Evolutionary conservation across 192 early-diverging fungal genomes (phyloP).

Genomic region (Allomyces javanicus): DNA sequence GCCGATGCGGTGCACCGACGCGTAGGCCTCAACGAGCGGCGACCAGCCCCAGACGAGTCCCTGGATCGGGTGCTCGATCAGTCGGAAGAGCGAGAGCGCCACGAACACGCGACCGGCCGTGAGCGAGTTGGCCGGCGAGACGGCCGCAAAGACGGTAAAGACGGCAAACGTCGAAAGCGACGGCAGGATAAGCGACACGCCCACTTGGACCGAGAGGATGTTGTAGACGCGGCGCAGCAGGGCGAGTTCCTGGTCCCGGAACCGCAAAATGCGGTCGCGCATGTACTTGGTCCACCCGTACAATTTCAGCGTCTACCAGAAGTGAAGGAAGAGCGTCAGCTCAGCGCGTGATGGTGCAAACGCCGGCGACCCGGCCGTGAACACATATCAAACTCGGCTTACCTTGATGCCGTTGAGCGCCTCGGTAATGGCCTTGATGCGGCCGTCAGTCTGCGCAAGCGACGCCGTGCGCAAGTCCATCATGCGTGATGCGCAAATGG

Average conservation of each 20-base stretch:
- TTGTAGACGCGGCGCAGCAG: no score
- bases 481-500: background rate
- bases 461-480: background rate
- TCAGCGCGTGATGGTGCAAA: no score
- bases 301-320: no score
- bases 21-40: conserved; percentile 15
- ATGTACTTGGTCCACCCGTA: no score
- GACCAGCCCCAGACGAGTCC: conserved; percentile 12
- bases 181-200: background rate
- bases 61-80: conserved; percentile 20
- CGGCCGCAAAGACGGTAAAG: background rate
- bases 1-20: conserved; percentile 15
- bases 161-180: background rate
- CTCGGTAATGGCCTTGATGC: background rate
- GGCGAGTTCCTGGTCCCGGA: no score
- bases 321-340: no score
- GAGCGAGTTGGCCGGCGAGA: conserved; percentile 4
- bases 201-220: no score
- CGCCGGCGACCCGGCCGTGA: no score
- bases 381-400: no score
- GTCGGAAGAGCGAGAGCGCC: conserved; percentile 21
- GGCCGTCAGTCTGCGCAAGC: background rate
- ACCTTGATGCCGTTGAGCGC: background rate
- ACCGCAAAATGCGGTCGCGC: no score
- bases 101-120: conserved; percentile 25